A percentile compares a stretch with the other conserved stretches of the same genome.
Conservation (phyloP, 257 asterid genomes). For the Plantago major region DNA sequence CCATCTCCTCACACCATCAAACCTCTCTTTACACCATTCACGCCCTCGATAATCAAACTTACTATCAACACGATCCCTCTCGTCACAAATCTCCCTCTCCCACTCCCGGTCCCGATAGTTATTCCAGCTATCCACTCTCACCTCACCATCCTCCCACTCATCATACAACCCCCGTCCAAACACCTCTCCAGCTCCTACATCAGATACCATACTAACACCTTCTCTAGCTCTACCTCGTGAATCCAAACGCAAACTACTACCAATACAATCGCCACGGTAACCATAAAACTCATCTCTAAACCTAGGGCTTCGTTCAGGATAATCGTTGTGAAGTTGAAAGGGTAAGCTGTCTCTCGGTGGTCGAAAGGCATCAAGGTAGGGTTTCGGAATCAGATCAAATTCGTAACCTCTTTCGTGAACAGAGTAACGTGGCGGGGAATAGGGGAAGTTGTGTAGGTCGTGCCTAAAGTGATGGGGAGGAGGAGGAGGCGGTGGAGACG, state of each 20-base stretch:
- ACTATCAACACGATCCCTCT: slow-evolving; percentile 26
- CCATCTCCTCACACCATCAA: slow-evolving; percentile 32
- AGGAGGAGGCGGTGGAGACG: slow-evolving; percentile 23
- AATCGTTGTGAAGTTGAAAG: slow-evolving; percentile 19
- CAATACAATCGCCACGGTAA: slow-evolving; percentile 14
- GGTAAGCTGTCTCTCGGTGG: slow-evolving; percentile 23
- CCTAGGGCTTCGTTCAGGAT: slow-evolving; percentile 26
- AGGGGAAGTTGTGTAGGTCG: neutral
- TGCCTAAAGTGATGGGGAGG: slow-evolving; percentile 11
- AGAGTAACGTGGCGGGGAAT: slow-evolving; percentile 29
- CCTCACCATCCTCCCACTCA: slow-evolving; percentile 23
- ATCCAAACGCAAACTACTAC: slow-evolving; percentile 20
- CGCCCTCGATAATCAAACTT: slow-evolving; percentile 20
- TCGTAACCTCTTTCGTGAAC: slow-evolving; percentile 17
- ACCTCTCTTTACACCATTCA: slow-evolving; percentile 19
- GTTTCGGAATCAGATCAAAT: slow-evolving; percentile 31
- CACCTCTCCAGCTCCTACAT: slow-evolving; percentile 16
- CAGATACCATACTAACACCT: slow-evolving; percentile 19
- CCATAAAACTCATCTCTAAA: slow-evolving; percentile 25
- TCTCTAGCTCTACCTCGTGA: slow-evolving; percentile 4
- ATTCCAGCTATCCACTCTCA: slow-evolving; percentile 16
- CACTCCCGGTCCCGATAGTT: slow-evolving; percentile 14
- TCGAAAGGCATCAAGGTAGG: slow-evolving; percentile 24
- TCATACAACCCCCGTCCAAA: slow-evolving; percentile 14
- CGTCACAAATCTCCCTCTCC: slow-evolving; percentile 17